Evolutionary conservation across 2,329 filamentous ascomycete species (phyloP).

Genomic region (Claviceps cyperi): DNA sequence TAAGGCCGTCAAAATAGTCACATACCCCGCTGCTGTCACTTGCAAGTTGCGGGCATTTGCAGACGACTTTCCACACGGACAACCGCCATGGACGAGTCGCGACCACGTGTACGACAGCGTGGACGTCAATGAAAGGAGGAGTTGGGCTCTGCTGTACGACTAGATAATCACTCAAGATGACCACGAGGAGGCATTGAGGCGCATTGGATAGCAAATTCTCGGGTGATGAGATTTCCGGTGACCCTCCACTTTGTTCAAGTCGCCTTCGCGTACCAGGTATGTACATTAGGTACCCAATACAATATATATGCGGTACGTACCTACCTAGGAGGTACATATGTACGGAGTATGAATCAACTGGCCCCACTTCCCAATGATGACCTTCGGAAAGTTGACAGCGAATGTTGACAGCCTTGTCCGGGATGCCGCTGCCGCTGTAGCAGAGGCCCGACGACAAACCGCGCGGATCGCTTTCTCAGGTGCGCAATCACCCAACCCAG

Average conservation of each 20-base stretch:
- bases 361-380: conserved; percentile 1
- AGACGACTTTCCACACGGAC: background rate
- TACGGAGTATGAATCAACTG: no score
- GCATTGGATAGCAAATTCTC: no score
- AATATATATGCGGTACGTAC: no score
- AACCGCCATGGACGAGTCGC: background rate
- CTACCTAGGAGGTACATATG: no score
- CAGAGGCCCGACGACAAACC: background rate
- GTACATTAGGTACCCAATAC: no score
- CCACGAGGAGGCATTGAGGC: no score
- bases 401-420: conserved; percentile 3
- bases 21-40: conserved; percentile 1
- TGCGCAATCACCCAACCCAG: background rate
- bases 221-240: no score
- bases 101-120: background rate
- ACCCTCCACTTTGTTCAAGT: no score
- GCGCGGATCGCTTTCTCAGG: background rate
- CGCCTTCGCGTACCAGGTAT: no score
- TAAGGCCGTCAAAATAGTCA: background rate
- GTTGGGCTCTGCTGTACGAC: no score
- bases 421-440: background rate
- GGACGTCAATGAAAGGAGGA: background rate
- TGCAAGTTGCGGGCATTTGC: background rate
- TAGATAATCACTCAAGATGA: no score
- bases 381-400: conserved; percentile 2